Conservation (phyloP, 768 basidiomycete species). For the Botryobasidium botryosum region DNA sequence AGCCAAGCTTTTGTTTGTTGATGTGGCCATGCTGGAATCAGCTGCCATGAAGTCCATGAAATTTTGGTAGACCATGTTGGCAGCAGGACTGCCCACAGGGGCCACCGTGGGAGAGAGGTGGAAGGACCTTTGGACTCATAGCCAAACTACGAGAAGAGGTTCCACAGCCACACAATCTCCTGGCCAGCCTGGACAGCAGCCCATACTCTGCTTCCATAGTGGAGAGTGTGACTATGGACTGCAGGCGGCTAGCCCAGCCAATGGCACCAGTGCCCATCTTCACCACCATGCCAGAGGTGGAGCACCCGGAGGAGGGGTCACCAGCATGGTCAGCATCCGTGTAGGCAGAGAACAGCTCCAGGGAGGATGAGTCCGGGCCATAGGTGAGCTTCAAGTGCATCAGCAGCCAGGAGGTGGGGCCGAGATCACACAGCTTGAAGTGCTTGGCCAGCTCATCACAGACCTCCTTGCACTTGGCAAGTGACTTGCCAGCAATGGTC, state of each 20-base stretch:
- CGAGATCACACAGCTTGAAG: conserved; percentile 16
- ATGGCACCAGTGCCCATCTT: conserved; percentile 12
- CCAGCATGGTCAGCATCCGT: conserved; percentile 18
- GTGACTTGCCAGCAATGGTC: not conserved
- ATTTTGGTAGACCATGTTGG: too few relatives aligned
- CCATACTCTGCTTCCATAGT: conserved; percentile 17
- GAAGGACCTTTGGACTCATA: not conserved
- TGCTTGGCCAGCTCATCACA: conserved; percentile 15
- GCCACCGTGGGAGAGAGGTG: too few relatives aligned
- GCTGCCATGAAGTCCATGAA: too few relatives aligned
- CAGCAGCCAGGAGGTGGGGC: conserved; percentile 10
- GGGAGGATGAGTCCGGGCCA: not conserved
- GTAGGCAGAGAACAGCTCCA: conserved; percentile 9
- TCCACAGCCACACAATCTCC: conserved; percentile 4
- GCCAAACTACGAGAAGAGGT: conserved; percentile 1
- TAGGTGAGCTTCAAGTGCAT: conserved; percentile 3
- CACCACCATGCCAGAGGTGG: conserved; percentile 18
- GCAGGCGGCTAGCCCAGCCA: conserved; percentile 14
- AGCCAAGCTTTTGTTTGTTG: too few relatives aligned
- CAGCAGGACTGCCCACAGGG: too few relatives aligned
- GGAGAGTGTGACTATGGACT: conserved; percentile 14
- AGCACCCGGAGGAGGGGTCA: conserved; percentile 12
- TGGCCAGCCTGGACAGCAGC: not conserved
- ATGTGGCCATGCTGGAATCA: too few relatives aligned
- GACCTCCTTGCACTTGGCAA: not conserved